These are phyloP conservation scores for Globisporangium acanthophoron DNA, from an alignment of 352 stramenopile genomes.

Conservation along the genomic window DNA sequence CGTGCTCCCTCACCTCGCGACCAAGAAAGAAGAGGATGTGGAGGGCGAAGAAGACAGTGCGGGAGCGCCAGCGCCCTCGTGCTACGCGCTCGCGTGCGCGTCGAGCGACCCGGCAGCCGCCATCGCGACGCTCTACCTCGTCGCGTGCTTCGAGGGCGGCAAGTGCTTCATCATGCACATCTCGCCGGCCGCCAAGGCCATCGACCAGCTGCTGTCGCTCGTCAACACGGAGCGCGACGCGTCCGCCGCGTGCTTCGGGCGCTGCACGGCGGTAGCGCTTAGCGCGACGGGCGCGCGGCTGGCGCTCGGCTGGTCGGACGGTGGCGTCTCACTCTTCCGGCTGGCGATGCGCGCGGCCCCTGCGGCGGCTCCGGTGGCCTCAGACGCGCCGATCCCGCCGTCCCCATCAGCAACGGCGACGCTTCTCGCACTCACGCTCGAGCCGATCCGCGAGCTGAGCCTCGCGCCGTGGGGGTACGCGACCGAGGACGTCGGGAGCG, in stretches of 20 bases:
- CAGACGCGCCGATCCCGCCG: neutral
- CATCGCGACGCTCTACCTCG: conserved; percentile 38
- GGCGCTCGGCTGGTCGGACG: conserved; percentile 71
- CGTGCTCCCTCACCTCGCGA: conserved; percentile 43
- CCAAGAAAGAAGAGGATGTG: neutral
- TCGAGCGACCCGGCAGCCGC: conserved; percentile 24
- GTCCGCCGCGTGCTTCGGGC: conserved; percentile 21
- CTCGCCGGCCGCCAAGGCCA: conserved; percentile 42
- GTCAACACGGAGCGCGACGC: conserved; percentile 53
- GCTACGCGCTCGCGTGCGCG: conserved; percentile 49
- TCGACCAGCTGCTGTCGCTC: conserved; percentile 71
- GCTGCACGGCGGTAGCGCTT: conserved; percentile 43
- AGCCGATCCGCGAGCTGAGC: conserved; percentile 57
- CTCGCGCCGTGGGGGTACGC: conserved; percentile 63
- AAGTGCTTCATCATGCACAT: conserved; percentile 82
- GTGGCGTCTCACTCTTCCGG: conserved; percentile 59
- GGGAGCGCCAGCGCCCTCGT: conserved; percentile 21
- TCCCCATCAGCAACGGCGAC: neutral
- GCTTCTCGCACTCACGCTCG: conserved; percentile 27
- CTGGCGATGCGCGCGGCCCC: conserved; percentile 23
- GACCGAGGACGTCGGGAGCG: conserved; percentile 40
- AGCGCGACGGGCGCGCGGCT: conserved; percentile 43
- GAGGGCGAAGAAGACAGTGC: conserved; percentile 8
- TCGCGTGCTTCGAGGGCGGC: conserved; percentile 69
- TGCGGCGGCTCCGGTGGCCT: neutral